These are phyloP conservation scores for Penicillium sp. DNA, from an alignment of 2,329 filamentous ascomycete genomes.

Conservation along the genomic window DNA sequence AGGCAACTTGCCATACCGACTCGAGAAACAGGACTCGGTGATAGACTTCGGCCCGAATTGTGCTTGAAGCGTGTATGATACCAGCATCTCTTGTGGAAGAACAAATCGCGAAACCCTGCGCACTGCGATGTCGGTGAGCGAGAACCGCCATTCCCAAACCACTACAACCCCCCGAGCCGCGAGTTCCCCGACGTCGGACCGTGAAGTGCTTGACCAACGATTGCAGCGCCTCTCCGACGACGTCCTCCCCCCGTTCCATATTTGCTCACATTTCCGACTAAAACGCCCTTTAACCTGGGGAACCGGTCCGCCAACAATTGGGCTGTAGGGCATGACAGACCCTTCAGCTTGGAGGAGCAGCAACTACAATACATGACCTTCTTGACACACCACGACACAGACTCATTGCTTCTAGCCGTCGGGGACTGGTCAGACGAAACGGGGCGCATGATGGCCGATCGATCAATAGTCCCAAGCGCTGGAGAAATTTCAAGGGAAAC, in stretches of 20 bases:
- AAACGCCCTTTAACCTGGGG: constrained; percentile 47
- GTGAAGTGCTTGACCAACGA: constrained; percentile 36
- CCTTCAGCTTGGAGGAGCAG: constrained; percentile 58
- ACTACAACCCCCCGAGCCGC: constrained; percentile 26
- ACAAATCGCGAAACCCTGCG: constrained; percentile 17
- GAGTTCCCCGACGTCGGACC: constrained; percentile 25
- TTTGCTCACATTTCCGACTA: constrained; percentile 48
- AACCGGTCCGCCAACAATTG: constrained; percentile 47
- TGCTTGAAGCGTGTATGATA: constrained; percentile 6
- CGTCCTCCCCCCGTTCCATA: constrained; percentile 48
- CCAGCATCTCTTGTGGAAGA: constrained; percentile 16
- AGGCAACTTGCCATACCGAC: neutral
- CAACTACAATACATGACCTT: constrained; percentile 64
- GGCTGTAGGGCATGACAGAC: constrained; percentile 50
- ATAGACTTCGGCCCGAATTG: constrained; percentile 1
- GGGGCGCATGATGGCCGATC: constrained; percentile 48
- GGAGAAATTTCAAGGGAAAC: constrained; percentile 43
- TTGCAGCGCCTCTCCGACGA: constrained; percentile 43
- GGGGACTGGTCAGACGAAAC: constrained; percentile 55
- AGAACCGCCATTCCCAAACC: constrained; percentile 30
- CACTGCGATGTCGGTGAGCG: constrained; percentile 45
- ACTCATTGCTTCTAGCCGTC: constrained; percentile 53
- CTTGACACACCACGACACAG: constrained; percentile 57
- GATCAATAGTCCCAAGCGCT: constrained; percentile 38
- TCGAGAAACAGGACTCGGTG: neutral